Evolutionary conservation across 345 rosid genomes (phyloP).

Genomic region (Microthlaspi erraticum): DNA sequence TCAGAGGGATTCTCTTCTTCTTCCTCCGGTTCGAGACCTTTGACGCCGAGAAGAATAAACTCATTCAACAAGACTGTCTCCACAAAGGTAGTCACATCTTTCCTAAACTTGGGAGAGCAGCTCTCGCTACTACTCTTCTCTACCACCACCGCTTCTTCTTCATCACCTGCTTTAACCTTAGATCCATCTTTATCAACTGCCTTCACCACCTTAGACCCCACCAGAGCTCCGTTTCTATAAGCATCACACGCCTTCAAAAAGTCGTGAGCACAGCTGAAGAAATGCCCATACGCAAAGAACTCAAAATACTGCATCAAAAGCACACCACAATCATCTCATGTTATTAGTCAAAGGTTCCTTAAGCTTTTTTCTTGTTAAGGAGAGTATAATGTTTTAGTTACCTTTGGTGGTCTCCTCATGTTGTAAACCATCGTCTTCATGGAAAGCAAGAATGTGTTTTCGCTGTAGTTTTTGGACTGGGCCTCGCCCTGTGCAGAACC

Average conservation of each 20-base stretch:
- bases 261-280: constrained; percentile 62
- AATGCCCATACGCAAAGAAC: constrained; percentile 76
- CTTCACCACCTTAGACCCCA: constrained; percentile 56
- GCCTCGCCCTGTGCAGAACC: constrained; percentile 57
- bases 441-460: constrained; percentile 63
- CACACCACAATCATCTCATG: constrained; percentile 16
- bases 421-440: constrained; percentile 73
- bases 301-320: constrained; percentile 64
- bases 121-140: constrained; percentile 52
- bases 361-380: not conserved
- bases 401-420: constrained; percentile 89
- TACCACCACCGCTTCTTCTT: constrained; percentile 52
- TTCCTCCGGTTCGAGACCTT: constrained; percentile 38
- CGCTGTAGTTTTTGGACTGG: constrained; percentile 62
- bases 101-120: constrained; percentile 54
- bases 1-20: constrained; percentile 30
- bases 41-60: constrained; percentile 57
- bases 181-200: constrained; percentile 62
- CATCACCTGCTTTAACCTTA: constrained; percentile 58
- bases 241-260: constrained; percentile 78
- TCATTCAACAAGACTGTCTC: constrained; percentile 51
- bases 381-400: constrained; percentile 31
- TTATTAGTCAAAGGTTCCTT: constrained; percentile 6
- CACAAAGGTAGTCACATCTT: constrained; percentile 45
- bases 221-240: constrained; percentile 71